Percentiles rank a stretch among this genome's conserved stretches.
These are phyloP conservation scores for Pontederia crassipes DNA, from an alignment of 176 grass and related monocot genomes.

Conservation along the genomic window DNA sequence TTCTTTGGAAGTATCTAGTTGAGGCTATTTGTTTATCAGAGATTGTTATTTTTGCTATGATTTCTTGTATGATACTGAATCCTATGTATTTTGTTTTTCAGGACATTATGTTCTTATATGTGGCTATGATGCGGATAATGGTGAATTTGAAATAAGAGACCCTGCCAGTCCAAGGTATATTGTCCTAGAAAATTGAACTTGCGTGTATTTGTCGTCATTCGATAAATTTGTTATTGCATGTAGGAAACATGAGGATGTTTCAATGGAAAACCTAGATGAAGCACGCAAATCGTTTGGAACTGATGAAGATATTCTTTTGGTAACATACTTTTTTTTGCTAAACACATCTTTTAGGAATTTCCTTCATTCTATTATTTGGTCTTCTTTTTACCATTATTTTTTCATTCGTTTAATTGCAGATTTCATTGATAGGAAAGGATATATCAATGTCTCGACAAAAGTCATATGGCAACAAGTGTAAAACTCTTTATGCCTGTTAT, in stretches of 20 bases:
- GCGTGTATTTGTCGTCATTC: neutral
- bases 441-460: no score
- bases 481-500: no score
- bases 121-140: slow-evolving; percentile 71
- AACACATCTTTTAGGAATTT: no score
- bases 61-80: neutral
- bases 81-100: slow-evolving; percentile 15
- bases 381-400: no score
- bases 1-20: no score
- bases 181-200: neutral
- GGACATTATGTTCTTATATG: slow-evolving; percentile 96
- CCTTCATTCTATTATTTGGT: no score
- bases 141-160: slow-evolving; percentile 98
- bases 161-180: slow-evolving; percentile 82
- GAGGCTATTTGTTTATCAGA: no score
- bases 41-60: neutral
- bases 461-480: no score
- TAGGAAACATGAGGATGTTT: slow-evolving; percentile 72
- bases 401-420: no score
- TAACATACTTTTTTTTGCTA: slow-evolving; percentile 9
- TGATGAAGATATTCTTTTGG: slow-evolving; percentile 94
- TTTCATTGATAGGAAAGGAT: no score
- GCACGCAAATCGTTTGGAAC: slow-evolving; percentile 91
- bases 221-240: slow-evolving; percentile 4
- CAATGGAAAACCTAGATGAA: slow-evolving; percentile 74